Conservation (phyloP, 208 protist species). For the Acanthamoeba divionensis region DNA sequence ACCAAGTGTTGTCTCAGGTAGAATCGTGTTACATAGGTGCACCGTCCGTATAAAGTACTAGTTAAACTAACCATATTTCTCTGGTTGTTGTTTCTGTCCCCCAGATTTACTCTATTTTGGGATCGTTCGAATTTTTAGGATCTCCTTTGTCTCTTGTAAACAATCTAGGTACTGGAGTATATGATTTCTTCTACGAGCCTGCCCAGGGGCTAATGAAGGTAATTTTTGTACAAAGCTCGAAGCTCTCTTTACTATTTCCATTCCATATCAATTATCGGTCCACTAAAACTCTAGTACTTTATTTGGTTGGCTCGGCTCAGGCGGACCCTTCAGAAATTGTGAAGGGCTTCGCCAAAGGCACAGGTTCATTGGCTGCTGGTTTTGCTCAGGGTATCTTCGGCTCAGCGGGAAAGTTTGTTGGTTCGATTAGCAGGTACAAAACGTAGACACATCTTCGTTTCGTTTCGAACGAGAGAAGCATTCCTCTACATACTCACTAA, state of each 20-base stretch:
- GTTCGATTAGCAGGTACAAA: conserved; percentile 25
- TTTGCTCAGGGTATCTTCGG: conserved; percentile 55
- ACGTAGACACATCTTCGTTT: conserved; percentile 18
- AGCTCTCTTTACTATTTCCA: no score
- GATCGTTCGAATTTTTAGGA: conserved; percentile 65
- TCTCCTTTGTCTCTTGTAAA: conserved; percentile 64
- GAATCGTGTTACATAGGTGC: no score
- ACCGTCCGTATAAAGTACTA: no score
- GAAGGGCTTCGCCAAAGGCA: conserved; percentile 63
- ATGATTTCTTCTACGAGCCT: conserved; percentile 73
- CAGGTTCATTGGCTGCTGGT: conserved; percentile 54
- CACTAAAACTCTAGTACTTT: no score
- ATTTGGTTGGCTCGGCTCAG: not conserved
- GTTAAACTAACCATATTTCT: no score
- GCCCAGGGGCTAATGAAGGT: conserved; percentile 49
- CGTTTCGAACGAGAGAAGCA: not conserved
- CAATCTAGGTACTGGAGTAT: conserved; percentile 66
- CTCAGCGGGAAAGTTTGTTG: conserved; percentile 55
- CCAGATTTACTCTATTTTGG: conserved; percentile 37
- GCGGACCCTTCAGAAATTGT: conserved; percentile 59
- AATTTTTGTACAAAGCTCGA: not conserved
- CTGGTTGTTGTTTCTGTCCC: no score
- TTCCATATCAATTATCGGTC: no score
- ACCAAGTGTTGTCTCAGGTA: not conserved
- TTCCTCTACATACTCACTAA: not conserved